Percentiles rank a stretch among this genome's conserved stretches.
Evolutionary conservation across 441 rosid species (phyloP).

Genomic region (Raphanus hybrid): DNA sequence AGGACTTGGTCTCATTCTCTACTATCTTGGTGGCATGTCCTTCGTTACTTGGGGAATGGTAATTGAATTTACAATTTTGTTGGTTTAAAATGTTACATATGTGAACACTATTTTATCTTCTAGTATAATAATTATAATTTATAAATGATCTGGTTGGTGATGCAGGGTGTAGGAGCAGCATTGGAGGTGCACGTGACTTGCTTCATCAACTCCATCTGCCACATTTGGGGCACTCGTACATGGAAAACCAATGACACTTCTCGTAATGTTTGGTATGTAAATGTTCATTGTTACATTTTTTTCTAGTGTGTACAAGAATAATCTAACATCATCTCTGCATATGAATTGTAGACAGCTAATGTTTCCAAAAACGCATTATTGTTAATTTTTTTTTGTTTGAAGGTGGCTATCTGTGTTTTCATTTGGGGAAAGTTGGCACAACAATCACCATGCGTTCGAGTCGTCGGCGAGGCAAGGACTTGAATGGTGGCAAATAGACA

Average conservation of each 20-base stretch:
- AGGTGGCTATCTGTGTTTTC: slow-evolving; percentile 85
- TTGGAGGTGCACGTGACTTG: slow-evolving; percentile 45
- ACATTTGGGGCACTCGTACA: slow-evolving; percentile 42
- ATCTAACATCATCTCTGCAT: slow-evolving; percentile 1
- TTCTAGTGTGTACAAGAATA: slow-evolving; percentile 1
- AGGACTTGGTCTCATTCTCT: slow-evolving; percentile 61
- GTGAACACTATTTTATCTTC: neutral
- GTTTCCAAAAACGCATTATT: neutral
- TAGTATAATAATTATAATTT: neutral
- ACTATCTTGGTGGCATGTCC: slow-evolving; percentile 72
- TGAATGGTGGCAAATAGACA: slow-evolving; percentile 86
- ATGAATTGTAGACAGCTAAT: slow-evolving; percentile 30
- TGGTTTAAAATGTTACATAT: neutral
- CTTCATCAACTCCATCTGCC: slow-evolving; percentile 41
- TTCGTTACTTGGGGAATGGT: slow-evolving; percentile 93
- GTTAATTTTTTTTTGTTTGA: neutral
- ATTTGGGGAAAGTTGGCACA: slow-evolving; percentile 94
- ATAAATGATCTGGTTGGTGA: slow-evolving; percentile 5
- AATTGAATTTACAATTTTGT: slow-evolving; percentile 15
- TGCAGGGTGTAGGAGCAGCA: slow-evolving; percentile 44
- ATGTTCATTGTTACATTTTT: neutral
- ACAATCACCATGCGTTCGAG: slow-evolving; percentile 87
- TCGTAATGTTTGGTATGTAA: slow-evolving; percentile 43
- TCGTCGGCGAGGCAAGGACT: slow-evolving; percentile 81
- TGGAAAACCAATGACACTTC: slow-evolving; percentile 48